A percentile compares a stretch with the other conserved stretches of the same genome.
These are phyloP conservation scores for Lignosus rhinocerotis DNA, from an alignment of 1,284 basidiomycete species.

Conservation along the genomic window DNA sequence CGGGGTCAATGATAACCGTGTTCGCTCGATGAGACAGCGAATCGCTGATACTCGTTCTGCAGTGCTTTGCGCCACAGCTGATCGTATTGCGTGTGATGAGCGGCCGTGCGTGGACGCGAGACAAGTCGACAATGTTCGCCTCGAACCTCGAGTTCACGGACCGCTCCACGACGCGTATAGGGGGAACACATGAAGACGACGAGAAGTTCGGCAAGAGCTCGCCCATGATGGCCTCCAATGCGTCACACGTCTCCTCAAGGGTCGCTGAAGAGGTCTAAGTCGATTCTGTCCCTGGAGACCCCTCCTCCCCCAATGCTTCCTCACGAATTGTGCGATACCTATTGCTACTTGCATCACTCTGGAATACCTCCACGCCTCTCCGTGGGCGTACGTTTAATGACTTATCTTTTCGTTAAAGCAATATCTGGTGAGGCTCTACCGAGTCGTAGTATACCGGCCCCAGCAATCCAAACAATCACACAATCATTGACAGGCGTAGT, in stretches of 20 bases:
- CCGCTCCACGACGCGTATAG: slow-evolving; percentile 14
- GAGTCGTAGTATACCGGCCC: too few relatives aligned
- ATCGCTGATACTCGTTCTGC: not conserved
- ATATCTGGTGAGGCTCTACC: too few relatives aligned
- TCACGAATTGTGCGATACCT: too few relatives aligned
- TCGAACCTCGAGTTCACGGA: slow-evolving; percentile 12
- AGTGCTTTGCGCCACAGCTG: slow-evolving; percentile 36
- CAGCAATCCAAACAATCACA: too few relatives aligned
- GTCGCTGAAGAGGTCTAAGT: not conserved
- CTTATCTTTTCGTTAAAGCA: too few relatives aligned
- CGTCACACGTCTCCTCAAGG: not conserved
- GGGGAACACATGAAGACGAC: not conserved
- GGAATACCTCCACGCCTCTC: too few relatives aligned
- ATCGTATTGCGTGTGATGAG: slow-evolving; percentile 36
- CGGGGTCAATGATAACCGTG: not conserved
- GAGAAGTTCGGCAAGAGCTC: not conserved
- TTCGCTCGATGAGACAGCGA: not conserved
- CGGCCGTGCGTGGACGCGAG: slow-evolving; percentile 34
- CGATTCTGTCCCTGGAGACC: not conserved
- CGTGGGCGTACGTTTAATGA: too few relatives aligned
- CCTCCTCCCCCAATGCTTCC: too few relatives aligned
- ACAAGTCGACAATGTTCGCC: slow-evolving; percentile 5
- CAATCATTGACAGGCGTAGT: too few relatives aligned
- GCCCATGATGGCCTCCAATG: not conserved
- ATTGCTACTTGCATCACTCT: too few relatives aligned